Percentiles rank a stretch among this genome's conserved stretches.
phyloP scores from a whole-genome alignment of 73 alveolate species.

The Paramecium sexaurelia region DNA sequence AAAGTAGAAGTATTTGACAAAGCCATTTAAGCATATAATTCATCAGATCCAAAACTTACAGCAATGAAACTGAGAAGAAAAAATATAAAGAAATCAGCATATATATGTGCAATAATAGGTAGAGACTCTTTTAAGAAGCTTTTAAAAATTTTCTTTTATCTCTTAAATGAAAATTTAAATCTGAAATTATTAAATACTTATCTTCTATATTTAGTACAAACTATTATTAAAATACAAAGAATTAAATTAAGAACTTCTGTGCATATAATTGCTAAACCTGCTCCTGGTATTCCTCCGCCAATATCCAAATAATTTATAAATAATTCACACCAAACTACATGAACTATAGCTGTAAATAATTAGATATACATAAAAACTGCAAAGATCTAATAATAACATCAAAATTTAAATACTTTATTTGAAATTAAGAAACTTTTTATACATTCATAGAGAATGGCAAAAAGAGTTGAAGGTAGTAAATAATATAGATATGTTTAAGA shows the following conservation, averaged over 20 bases:
- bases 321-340: not conserved
- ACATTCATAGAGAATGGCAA: not conserved
- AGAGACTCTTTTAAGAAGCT: not conserved
- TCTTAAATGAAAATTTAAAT: not conserved
- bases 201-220: not conserved
- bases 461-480: not conserved
- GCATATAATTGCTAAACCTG: not conserved
- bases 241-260: not conserved
- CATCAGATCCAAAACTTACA: not conserved
- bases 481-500: not conserved
- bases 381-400: not conserved
- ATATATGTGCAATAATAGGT: not conserved
- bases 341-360: not conserved
- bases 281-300: not conserved
- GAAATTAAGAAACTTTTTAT: not conserved
- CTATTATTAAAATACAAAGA: not conserved
- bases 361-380: not conserved
- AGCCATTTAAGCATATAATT: constrained; percentile 5
- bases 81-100: not conserved
- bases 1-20: not conserved
- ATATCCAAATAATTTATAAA: not conserved
- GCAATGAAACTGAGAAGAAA: not conserved
- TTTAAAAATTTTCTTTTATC: not conserved
- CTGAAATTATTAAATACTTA: not conserved
- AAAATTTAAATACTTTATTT: not conserved